phyloP scores from a whole-genome alignment of 2,329 filamentous ascomycete species.

The Capronia epimyces region DNA sequence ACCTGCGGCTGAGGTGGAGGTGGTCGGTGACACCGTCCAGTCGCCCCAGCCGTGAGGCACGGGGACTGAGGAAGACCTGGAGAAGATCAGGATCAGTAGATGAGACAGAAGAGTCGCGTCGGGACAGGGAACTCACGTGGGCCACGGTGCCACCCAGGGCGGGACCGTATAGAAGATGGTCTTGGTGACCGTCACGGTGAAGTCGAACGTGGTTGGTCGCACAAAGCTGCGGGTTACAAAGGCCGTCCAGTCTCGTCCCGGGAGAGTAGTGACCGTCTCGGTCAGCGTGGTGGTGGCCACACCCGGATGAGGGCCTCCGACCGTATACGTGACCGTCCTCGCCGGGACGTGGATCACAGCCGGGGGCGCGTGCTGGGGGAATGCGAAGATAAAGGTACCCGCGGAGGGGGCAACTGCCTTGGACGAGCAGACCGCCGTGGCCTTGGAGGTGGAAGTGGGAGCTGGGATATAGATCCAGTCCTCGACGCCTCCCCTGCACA shows the following conservation, averaged over 20 bases:
- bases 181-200: conserved; percentile 7
- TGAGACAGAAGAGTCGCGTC: background rate
- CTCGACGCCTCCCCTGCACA: conserved; percentile 1
- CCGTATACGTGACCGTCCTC: conserved; percentile 1
- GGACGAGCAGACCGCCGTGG: background rate
- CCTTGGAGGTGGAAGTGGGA: background rate
- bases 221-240: conserved; percentile 3
- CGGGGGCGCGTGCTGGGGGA: conserved; percentile 7
- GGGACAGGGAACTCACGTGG: background rate
- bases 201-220: conserved; percentile 5
- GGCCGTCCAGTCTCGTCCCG: conserved; percentile 6
- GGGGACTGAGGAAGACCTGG: conserved; percentile 1
- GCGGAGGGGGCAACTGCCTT: conserved; percentile 1
- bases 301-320: background rate
- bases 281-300: background rate
- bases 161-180: conserved; percentile 6
- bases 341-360: conserved; percentile 1
- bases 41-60: background rate
- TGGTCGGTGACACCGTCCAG: background rate
- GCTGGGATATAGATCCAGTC: conserved; percentile 5
- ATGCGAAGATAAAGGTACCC: conserved; percentile 3
- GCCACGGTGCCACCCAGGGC: background rate
- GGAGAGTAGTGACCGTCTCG: background rate
- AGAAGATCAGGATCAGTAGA: background rate
- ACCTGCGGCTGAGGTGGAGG: background rate